A percentile compares a stretch with the other conserved stretches of the same genome.
These are phyloP conservation scores for Fusarium heterosporum DNA, from an alignment of 2,329 filamentous ascomycete species.

Conservation along the genomic window DNA sequence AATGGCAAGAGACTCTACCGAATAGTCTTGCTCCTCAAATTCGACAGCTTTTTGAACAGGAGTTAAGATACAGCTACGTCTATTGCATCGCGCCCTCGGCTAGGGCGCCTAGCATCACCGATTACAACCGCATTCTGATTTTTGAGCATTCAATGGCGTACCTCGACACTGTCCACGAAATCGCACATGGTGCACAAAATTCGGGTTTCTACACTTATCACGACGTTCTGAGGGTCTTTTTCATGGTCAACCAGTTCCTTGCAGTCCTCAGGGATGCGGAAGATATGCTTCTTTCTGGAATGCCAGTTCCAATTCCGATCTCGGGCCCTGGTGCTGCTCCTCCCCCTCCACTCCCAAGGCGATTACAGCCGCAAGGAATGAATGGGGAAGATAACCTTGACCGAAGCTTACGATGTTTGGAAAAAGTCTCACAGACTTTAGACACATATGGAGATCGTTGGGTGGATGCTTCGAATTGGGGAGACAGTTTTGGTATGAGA, in stretches of 20 bases:
- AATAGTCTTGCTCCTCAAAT: slow-evolving; percentile 72
- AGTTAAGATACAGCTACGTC: slow-evolving; percentile 90
- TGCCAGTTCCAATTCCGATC: slow-evolving; percentile 59
- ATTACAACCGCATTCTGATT: slow-evolving; percentile 82
- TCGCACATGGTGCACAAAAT: slow-evolving; percentile 69
- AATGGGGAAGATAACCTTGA: slow-evolving; percentile 63
- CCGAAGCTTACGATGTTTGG: slow-evolving; percentile 66
- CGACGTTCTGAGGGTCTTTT: slow-evolving; percentile 87
- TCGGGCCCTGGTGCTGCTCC: slow-evolving; percentile 60
- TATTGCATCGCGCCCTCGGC: slow-evolving; percentile 87
- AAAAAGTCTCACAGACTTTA: slow-evolving; percentile 65
- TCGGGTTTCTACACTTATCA: slow-evolving; percentile 84
- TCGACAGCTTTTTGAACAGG: slow-evolving; percentile 83
- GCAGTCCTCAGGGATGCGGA: slow-evolving; percentile 69
- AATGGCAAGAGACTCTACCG: slow-evolving; percentile 85
- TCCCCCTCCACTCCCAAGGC: slow-evolving; percentile 65
- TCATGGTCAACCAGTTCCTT: slow-evolving; percentile 73
- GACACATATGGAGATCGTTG: slow-evolving; percentile 69
- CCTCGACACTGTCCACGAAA: slow-evolving; percentile 76
- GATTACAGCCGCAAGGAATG: slow-evolving; percentile 51
- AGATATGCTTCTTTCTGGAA: slow-evolving; percentile 66
- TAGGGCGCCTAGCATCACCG: slow-evolving; percentile 76
- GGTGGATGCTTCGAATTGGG: slow-evolving; percentile 67
- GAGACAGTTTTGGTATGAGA: slow-evolving; percentile 63
- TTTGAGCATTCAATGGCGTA: slow-evolving; percentile 91